Evolutionary conservation across 805 yeast genomes (phyloP).

Genomic region (Kazachstania africana): DNA sequence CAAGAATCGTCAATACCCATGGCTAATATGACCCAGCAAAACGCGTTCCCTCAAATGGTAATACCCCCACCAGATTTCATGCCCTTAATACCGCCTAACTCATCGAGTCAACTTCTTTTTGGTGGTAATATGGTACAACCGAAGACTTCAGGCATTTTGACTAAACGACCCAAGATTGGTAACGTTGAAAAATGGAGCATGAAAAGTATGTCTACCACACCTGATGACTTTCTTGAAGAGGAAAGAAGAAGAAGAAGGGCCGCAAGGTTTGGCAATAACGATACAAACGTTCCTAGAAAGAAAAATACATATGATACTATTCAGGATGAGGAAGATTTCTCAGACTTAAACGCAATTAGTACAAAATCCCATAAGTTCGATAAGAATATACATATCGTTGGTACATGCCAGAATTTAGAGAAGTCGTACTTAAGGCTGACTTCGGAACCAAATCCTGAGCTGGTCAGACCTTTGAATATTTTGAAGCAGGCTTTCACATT

Average conservation of each 20-base stretch:
- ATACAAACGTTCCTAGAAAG: background rate
- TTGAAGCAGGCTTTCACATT: constrained; percentile 45
- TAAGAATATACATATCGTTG: constrained; percentile 37
- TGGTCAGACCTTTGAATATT: constrained; percentile 63
- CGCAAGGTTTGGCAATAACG: constrained; percentile 23
- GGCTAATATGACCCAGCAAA: no score
- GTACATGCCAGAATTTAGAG: constrained; percentile 55
- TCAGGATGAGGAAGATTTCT: constrained; percentile 14
- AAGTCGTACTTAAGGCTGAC: constrained; percentile 77
- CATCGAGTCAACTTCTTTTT: no score
- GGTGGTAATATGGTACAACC: no score
- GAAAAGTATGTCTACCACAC: no score
- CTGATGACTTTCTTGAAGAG: no score
- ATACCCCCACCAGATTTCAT: no score
- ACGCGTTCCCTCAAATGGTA: no score
- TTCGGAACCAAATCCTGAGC: constrained; percentile 78
- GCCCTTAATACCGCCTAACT: no score
- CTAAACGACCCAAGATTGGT: no score
- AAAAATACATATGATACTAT: constrained; percentile 5
- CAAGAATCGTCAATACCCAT: no score
- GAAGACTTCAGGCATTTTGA: no score
- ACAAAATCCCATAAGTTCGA: constrained; percentile 24
- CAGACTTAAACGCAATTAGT: constrained; percentile 21
- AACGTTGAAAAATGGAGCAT: no score
- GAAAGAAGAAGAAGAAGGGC: constrained; percentile 26